A percentile compares a stretch with the other conserved stretches of the same genome.
These are phyloP conservation scores for Plasmodium inui DNA, from an alignment of 169 alveolate species.

Conservation along the genomic window DNA sequence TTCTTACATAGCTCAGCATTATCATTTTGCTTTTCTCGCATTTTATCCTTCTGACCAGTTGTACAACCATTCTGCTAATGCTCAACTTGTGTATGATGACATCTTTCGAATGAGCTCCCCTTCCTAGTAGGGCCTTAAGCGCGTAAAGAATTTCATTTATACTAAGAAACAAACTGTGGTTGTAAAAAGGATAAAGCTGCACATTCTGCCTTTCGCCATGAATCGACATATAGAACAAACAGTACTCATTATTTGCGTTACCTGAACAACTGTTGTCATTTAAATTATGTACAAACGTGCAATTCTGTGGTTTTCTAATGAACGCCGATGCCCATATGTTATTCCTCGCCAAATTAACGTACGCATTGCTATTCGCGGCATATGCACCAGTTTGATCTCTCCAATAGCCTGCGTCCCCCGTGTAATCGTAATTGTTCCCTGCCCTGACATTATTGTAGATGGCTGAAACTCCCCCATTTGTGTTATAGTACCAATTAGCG, in stretches of 20 bases:
- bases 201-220: background rate
- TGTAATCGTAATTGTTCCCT: background rate
- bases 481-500: background rate
- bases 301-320: background rate
- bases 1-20: background rate
- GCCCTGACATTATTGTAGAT: background rate
- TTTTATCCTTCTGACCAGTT: conserved; percentile 14
- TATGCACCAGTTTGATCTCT: background rate
- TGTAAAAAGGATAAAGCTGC: conserved; percentile 20
- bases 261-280: conserved; percentile 2
- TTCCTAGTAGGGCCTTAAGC: background rate
- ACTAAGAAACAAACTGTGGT: conserved; percentile 12
- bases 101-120: background rate
- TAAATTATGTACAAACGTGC: conserved; percentile 21
- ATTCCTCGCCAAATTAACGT: background rate
- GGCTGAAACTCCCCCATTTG: background rate
- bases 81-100: background rate
- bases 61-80: conserved; percentile 19
- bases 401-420: background rate
- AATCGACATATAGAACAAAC: conserved; percentile 24
- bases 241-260: background rate
- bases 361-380: background rate
- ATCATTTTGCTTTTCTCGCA: background rate
- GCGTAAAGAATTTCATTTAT: conserved; percentile 13
- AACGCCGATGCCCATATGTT: background rate